These are phyloP conservation scores for Thymus mandschuricus DNA, from an alignment of 257 asterid genomes.

Conservation along the genomic window DNA sequence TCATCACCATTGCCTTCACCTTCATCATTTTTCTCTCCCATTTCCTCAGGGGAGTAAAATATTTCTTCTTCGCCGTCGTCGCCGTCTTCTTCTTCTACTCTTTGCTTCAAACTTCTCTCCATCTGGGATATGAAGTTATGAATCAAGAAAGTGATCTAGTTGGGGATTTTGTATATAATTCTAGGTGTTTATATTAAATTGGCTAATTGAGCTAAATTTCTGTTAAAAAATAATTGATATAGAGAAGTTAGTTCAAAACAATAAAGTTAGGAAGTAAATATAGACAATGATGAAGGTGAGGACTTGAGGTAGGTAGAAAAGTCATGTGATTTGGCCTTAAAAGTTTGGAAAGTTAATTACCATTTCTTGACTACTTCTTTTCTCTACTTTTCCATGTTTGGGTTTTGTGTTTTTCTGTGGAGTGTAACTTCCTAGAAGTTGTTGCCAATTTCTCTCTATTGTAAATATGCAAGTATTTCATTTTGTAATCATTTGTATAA, in stretches of 20 bases:
- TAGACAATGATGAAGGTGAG: background rate
- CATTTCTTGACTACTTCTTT: constrained; percentile 6
- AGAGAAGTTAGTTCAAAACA: no score
- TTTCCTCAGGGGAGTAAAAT: constrained; percentile 36
- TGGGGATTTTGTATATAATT: background rate
- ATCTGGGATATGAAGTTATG: background rate
- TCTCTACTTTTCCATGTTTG: constrained; percentile 7
- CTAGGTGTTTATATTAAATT: background rate
- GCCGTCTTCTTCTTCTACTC: background rate
- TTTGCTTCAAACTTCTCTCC: constrained; percentile 7
- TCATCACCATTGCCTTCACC: constrained; percentile 4
- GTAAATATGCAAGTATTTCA: no score
- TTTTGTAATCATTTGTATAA: no score
- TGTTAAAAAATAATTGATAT: no score
- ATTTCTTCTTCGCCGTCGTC: constrained; percentile 21
- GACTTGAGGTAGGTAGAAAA: constrained; percentile 18
- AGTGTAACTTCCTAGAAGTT: background rate
- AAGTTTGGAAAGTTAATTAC: background rate
- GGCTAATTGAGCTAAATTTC: no score
- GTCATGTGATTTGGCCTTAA: constrained; percentile 18
- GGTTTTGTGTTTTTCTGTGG: background rate
- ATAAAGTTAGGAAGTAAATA: no score
- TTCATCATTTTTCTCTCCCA: constrained; percentile 16
- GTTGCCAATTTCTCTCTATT: no score
- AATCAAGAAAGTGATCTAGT: background rate